These are phyloP conservation scores for Cerioporus squamosus DNA, from an alignment of 1,284 basidiomycete species.

Conservation along the genomic window DNA sequence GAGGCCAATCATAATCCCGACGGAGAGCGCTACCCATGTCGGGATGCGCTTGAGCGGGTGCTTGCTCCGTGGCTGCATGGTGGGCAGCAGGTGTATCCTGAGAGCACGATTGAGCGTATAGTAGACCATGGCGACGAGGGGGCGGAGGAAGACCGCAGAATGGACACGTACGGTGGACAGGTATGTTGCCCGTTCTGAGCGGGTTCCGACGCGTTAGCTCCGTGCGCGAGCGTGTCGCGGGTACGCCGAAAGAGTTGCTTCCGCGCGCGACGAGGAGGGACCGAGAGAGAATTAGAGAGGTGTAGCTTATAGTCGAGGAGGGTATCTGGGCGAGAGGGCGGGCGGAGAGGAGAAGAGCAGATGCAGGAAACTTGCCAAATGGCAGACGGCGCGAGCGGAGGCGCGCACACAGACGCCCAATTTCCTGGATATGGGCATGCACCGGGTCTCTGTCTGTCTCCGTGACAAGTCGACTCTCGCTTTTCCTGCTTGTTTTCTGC, in stretches of 20 bases:
- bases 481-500: no score
- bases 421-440: slow-evolving; percentile 8
- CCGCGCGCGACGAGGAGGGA: neutral
- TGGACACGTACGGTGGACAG: slow-evolving; percentile 10
- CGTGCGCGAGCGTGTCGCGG: slow-evolving; percentile 7
- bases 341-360: neutral
- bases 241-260: neutral
- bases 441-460: neutral
- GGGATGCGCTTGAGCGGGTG: slow-evolving; percentile 36
- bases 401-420: slow-evolving; percentile 11
- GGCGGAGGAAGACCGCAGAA: slow-evolving; percentile 7
- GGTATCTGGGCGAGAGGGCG: slow-evolving; percentile 14
- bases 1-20: slow-evolving; percentile 73
- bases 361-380: no score
- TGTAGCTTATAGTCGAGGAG: slow-evolving; percentile 8
- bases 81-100: slow-evolving; percentile 11
- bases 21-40: slow-evolving; percentile 54
- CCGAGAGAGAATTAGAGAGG: slow-evolving; percentile 15
- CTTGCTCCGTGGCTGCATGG: slow-evolving; percentile 37
- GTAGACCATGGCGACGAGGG: slow-evolving; percentile 13
- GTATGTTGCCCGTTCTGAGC: slow-evolving; percentile 7
- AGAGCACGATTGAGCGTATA: slow-evolving; percentile 3
- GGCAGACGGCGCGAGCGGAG: neutral
- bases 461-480: neutral
- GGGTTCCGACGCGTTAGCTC: slow-evolving; percentile 20